Base-by-base conservation (phyloP, 1,139 yeast species). In the Blastobotrys niveus region DNA sequence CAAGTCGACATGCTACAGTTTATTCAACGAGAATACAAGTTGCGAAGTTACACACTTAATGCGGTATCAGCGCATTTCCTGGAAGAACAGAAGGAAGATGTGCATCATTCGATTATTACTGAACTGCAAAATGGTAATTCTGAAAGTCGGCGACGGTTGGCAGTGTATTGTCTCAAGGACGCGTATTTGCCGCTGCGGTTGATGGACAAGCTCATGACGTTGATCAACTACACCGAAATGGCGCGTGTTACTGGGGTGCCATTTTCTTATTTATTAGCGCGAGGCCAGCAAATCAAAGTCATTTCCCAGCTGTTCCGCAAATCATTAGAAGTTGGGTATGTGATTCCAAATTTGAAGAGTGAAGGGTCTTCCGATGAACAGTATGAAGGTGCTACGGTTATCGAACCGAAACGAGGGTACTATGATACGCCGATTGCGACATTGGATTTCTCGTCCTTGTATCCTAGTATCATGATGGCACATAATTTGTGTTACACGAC, bases 211-310 rank as follows among this genome's bases (percentile, higher is more conserved):
- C 73, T 93, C 43, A 93, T 93, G 98, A 89, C 96, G 58, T 71
- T 93, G 51, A 95, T 93, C 49, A 93, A 93, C 58, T 91, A 93
- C 64, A 89, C 97, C 0, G 99, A 93, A 67, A 93, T 93, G 98
- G 96, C 98, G 0, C 83, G 99, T 70, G 99, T 93, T 32, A 91
- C 98, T 0, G 99, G 99, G 51, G 97, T 93, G 4, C 98, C 99
- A 0, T 88, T 93, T 59, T 84, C 96, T 0, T 91, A 82, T 60
- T 72, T 93, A 45, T 67, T 93, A 40, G 65, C 94, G 12, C 76
- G 99, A 60, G 99, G 99, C 32, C 99, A 93, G 68, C 98, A 93
- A 65, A 89, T 93, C 62, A 93, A 93, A 64, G 98, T 93, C 56
- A 80, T 93, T 43, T 89, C 97, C 0, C 99, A 93, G 66, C 71